These are phyloP conservation scores for Debaryomyces prosopidis DNA, from an alignment of 805 yeast species.

Conservation along the genomic window DNA sequence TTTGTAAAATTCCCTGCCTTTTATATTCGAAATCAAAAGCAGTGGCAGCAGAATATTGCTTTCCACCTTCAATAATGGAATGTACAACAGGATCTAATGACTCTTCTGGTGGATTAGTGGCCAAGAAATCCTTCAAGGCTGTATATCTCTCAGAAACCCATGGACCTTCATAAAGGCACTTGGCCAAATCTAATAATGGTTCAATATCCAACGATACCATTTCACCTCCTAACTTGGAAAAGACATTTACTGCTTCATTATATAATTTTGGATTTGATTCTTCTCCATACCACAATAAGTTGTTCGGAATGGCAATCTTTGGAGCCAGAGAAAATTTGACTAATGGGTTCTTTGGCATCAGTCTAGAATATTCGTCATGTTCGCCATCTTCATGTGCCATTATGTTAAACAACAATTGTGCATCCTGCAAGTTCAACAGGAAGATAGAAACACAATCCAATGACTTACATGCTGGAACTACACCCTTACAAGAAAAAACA, in stretches of 20 bases:
- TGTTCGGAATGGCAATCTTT: slow-evolving; percentile 73
- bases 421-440: slow-evolving; percentile 75
- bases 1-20: slow-evolving; percentile 75
- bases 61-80: slow-evolving; percentile 76
- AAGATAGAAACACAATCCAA: slow-evolving; percentile 91
- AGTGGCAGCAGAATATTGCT: slow-evolving; percentile 75
- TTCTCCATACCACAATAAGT: slow-evolving; percentile 80
- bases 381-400: slow-evolving; percentile 69
- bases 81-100: slow-evolving; percentile 84
- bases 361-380: slow-evolving; percentile 78
- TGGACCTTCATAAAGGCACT: slow-evolving; percentile 93
- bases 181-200: slow-evolving; percentile 77
- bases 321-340: slow-evolving; percentile 59
- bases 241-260: slow-evolving; percentile 54
- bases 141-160: slow-evolving; percentile 97
- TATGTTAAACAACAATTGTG: slow-evolving; percentile 71
- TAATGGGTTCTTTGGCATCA: slow-evolving; percentile 66
- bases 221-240: slow-evolving; percentile 48
- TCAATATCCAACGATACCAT: slow-evolving; percentile 68
- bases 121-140: slow-evolving; percentile 73
- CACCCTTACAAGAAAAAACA: slow-evolving; percentile 80
- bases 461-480: slow-evolving; percentile 96
- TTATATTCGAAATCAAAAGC: slow-evolving; percentile 84
- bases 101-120: slow-evolving; percentile 65
- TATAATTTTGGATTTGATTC: slow-evolving; percentile 71